Evolutionary conservation across 108 stramenopile genomes (phyloP).

Genomic region (Nitzschia sp.): DNA sequence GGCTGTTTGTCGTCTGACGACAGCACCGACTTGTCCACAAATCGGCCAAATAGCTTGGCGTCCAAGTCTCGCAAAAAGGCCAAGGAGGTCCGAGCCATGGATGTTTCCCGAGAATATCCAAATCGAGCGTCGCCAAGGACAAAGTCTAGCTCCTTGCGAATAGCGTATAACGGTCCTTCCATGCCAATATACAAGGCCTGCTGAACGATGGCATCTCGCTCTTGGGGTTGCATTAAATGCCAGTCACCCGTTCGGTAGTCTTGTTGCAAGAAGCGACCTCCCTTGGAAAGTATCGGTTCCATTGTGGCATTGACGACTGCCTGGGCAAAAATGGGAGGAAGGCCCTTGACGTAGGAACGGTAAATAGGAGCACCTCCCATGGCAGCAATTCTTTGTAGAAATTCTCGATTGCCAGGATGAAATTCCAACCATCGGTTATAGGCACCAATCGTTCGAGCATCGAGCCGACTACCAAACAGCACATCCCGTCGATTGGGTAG

Average conservation of each 20-base stretch:
- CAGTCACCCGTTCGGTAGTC: conserved; percentile 57
- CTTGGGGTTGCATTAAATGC: conserved; percentile 31
- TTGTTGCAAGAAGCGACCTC: conserved; percentile 52
- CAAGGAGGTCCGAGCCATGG: conserved; percentile 27
- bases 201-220: conserved; percentile 19
- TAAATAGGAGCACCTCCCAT: conserved; percentile 27
- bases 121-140: conserved; percentile 41
- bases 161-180: not conserved
- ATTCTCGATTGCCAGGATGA: conserved; percentile 60
- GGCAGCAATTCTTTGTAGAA: conserved; percentile 17
- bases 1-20: not conserved
- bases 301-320: conserved; percentile 6
- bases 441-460: conserved; percentile 42
- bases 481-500: conserved; percentile 48
- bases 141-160: conserved; percentile 29
- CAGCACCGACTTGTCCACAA: not conserved
- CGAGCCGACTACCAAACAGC: conserved; percentile 47
- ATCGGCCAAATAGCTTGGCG: not conserved
- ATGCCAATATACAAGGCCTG: conserved; percentile 16
- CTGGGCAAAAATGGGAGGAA: conserved; percentile 8
- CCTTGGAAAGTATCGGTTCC: not conserved
- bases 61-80: conserved; percentile 19
- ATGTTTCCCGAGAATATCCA: conserved; percentile 25
- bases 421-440: conserved; percentile 53
- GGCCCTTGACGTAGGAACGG: conserved; percentile 13